Base-by-base conservation (phyloP, 805 yeast species). In the Middelhovenomyces tepae region DNA sequence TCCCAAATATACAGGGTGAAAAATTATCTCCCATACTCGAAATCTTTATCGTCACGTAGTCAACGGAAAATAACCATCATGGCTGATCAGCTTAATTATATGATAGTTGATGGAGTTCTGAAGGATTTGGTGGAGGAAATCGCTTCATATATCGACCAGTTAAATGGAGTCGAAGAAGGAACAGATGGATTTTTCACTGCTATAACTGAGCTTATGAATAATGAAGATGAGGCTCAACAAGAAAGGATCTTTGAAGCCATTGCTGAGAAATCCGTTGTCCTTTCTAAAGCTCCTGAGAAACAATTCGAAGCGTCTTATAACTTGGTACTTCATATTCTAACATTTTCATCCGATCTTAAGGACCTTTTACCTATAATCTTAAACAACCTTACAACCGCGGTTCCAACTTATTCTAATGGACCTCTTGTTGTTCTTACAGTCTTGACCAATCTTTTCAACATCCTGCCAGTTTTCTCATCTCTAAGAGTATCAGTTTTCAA, bases 271-370 rank as follows among this genome's bases (percentile, higher is more conserved):
- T 40, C 52, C 11, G 34, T 28, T 16, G 40, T 45, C 16, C 47
- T 57, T 8, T 34, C 48, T 36, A 44, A 44, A 32, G 55, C 56
- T n/a, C 55, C 59, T 5, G 57, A 50, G 31, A 35, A 42, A 33
- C 64, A 61, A 32, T 56, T 59, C 34, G 67, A 62, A 50, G 39
- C 61, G 5, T 53, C 54, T 6, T 60, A 54, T 48, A 62, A 60
- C 47, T 49, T 61, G 32, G 45, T 56, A 16, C 40, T 62, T 30
- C 57, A 53, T 39, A 53, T 60, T 24, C 39, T 61, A 31, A 43
- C 56, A 11, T 47, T 50, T 21, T 51, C 59, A 22, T 47, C 58
- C 11, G 51, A 58, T 24, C 48, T 56, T 34, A 50, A 44, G 8
- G 49, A 45, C 13, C 45, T 53, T 18, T 39, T 53, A 24, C 51